These are phyloP conservation scores for Fistulinella staudtii DNA, from an alignment of 1,284 basidiomycete species.

Conservation along the genomic window DNA sequence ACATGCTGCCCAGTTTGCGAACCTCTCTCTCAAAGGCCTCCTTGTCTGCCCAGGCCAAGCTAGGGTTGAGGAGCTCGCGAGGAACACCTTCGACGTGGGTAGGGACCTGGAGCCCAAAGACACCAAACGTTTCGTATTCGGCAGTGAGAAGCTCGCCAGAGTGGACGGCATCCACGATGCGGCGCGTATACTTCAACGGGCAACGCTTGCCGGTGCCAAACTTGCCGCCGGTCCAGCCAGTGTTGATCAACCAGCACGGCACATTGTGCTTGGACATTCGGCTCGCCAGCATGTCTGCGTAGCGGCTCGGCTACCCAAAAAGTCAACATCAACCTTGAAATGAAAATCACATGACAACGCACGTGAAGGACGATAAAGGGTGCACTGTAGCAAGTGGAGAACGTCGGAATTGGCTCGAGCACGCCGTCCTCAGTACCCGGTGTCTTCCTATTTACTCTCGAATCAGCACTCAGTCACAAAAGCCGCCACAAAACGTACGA, in stretches of 20 bases:
- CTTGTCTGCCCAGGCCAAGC: constrained; percentile 81
- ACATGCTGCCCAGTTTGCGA: constrained; percentile 86
- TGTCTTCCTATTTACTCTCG: constrained; percentile 58
- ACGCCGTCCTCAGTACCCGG: constrained; percentile 99
- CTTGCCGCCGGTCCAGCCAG: constrained; percentile 96
- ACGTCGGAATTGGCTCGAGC: constrained; percentile 96
- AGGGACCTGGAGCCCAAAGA: constrained; percentile 82
- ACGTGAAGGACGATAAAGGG: constrained; percentile 98
- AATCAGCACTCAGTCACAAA: constrained; percentile 2
- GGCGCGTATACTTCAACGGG: constrained; percentile 92
- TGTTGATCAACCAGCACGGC: constrained; percentile 99
- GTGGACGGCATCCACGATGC: constrained; percentile 97
- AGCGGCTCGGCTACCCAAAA: constrained; percentile 71
- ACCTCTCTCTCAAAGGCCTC: constrained; percentile 84
- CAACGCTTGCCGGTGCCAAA: constrained; percentile 90
- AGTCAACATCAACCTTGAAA: not conserved
- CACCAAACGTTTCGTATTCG: constrained; percentile 81
- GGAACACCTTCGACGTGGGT: constrained; percentile 81
- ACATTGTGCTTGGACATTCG: constrained; percentile 91
- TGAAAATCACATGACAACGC: constrained; percentile 23
- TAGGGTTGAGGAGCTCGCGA: constrained; percentile 83
- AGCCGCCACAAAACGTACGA: constrained; percentile 51
- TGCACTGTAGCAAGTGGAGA: constrained; percentile 98
- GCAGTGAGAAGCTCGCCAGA: constrained; percentile 86
- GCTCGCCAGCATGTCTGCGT: constrained; percentile 96